Evolutionary conservation across 192 early-diverging fungal species (phyloP).

Genomic region (Powellomyces hirtus): DNA sequence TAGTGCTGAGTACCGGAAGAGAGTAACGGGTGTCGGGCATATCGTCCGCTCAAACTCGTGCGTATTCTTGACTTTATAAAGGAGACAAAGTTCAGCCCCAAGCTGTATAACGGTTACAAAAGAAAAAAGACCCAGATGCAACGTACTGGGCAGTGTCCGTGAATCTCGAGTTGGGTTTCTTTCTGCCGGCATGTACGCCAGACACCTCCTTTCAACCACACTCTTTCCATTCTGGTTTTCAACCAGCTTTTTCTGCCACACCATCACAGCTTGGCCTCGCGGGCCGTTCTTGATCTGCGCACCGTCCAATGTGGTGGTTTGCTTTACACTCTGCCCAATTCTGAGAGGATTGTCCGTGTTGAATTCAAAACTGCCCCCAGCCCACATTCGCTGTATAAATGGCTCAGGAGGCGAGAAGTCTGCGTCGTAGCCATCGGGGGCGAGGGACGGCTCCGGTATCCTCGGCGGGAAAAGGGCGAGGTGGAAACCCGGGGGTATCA

Average conservation of each 20-base stretch:
- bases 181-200: conserved; percentile 58
- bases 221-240: conserved; percentile 59
- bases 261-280: conserved; percentile 64
- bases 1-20: conserved; percentile 87
- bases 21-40: conserved; percentile 63
- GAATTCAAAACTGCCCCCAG: conserved; percentile 65
- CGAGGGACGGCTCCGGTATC: conserved; percentile 60
- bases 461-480: conserved; percentile 78
- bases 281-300: conserved; percentile 52
- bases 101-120: background rate
- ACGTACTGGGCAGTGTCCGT: conserved; percentile 1
- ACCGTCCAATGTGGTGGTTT: conserved; percentile 55
- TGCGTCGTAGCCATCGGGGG: conserved; percentile 80
- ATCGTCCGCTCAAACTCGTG: conserved; percentile 62
- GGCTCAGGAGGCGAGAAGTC: conserved; percentile 72
- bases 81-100: background rate
- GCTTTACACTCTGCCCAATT: conserved; percentile 60
- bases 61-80: background rate
- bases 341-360: conserved; percentile 56
- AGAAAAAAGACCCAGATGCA: no score
- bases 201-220: conserved; percentile 62
- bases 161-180: background rate
- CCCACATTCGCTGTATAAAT: conserved; percentile 83
- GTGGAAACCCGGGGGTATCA: conserved; percentile 73
- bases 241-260: conserved; percentile 64